Conservation (phyloP, 2,329 filamentous ascomycete species). For the Fusarium multiceps region DNA sequence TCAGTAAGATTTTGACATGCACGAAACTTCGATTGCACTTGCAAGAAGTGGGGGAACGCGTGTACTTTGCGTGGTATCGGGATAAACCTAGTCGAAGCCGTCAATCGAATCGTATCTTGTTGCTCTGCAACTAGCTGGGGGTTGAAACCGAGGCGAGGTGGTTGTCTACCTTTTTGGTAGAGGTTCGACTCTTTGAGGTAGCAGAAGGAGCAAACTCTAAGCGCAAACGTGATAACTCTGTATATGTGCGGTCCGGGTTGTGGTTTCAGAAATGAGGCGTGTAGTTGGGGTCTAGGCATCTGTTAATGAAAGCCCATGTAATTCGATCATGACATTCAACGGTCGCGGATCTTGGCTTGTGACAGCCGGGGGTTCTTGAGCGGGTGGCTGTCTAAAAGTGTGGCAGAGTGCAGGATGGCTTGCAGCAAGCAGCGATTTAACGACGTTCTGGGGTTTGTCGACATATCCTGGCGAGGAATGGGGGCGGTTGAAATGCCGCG, state of each 20-base stretch:
- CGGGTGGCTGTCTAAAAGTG: conserved; percentile 30
- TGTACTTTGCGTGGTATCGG: conserved; percentile 8
- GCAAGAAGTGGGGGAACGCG: conserved; percentile 18
- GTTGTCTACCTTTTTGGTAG: conserved; percentile 25
- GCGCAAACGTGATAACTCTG: conserved; percentile 12
- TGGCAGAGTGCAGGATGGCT: conserved; percentile 22
- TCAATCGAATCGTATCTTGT: conserved; percentile 11
- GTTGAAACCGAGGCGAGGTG: conserved; percentile 33
- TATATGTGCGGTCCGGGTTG: conserved; percentile 17
- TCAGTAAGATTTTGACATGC: conserved; percentile 33
- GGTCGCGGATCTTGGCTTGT: conserved; percentile 30
- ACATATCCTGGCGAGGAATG: conserved; percentile 15
- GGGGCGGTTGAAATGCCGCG: conserved; percentile 35
- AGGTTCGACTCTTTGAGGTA: conserved; percentile 8
- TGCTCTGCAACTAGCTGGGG: conserved; percentile 12
- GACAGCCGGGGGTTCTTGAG: conserved; percentile 21
- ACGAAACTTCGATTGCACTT: conserved; percentile 21
- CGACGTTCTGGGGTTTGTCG: conserved; percentile 22
- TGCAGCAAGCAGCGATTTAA: conserved; percentile 34
- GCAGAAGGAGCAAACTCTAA: conserved; percentile 26
- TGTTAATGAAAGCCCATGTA: conserved; percentile 27
- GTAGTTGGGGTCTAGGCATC: conserved; percentile 24
- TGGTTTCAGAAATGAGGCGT: conserved; percentile 31
- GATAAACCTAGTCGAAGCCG: conserved; percentile 11
- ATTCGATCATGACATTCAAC: conserved; percentile 30